Evolutionary conservation across 257 asterid species (phyloP), one percentile per base, ranked within the genome.

Genomic region (Solanum corneliomulleri): DNA sequence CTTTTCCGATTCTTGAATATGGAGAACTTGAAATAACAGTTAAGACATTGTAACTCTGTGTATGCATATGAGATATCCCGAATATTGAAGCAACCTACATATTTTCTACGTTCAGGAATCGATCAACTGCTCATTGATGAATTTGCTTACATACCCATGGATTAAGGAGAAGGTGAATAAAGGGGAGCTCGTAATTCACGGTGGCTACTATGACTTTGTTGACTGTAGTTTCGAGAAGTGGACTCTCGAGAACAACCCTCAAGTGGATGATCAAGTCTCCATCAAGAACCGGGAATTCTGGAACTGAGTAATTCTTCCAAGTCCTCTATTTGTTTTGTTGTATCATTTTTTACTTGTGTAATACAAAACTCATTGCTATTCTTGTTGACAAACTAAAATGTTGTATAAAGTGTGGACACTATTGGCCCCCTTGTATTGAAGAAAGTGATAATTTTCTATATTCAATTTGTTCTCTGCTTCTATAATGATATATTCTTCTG

Each of bases 151-250:
- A 66, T 97, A 97, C 88, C 94, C 98, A 23, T 97, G 99, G 99
- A 91, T 97, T 45, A 92, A 93, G 89, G 97, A 95, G 33, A 93
- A 91, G 87, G 98, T 94, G 83, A 90, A 87, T 21, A 91, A 91
- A 70, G 95, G 95, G 88, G 92, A 39, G 66, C 95, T 97, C 71
- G 81, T 88, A 18, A 87, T 97, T 89, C 98, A 97, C 25, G 99
- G 99, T 75, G 99, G 99, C 89, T 95, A 97, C 94, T 97, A 97
- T 75, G 96, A 97, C 91, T 97, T 97, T 88, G 88, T 90, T 5
- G 94, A 95, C 82, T 96, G 99, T 78, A 91, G 98, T 16, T 96
- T 96, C 58, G 98, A 97, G 92, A 97, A 95, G 91, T 97, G 99
- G 99, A 93, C 95, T 21, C 95, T 95, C 18, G 94, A 94, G 41